Percentiles rank a stretch among this genome's conserved stretches.
Evolutionary conservation across 495 filamentous ascomycete species (phyloP).

Genomic region (Podospora appendiculata): DNA sequence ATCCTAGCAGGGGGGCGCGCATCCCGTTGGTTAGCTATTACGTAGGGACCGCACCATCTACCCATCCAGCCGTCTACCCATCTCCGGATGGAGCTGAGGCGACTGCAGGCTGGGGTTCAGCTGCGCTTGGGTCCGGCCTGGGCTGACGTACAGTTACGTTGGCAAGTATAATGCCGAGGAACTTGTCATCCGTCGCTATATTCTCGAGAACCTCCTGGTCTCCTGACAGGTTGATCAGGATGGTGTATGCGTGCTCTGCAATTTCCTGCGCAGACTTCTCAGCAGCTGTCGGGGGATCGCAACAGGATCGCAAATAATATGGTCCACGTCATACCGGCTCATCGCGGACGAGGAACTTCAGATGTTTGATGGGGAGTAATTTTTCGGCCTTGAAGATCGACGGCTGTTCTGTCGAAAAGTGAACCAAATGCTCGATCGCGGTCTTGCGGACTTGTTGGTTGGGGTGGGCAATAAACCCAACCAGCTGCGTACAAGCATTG

Average conservation of each 20-base stretch:
- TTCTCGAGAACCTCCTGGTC: slow-evolving; percentile 64
- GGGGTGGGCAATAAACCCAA: slow-evolving; percentile 84
- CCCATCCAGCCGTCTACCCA: too few relatives aligned
- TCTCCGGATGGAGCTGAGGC: too few relatives aligned
- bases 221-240: slow-evolving; percentile 82
- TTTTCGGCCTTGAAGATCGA: slow-evolving; percentile 75
- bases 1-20: slow-evolving; percentile 24
- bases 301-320: too few relatives aligned
- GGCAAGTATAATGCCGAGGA: slow-evolving; percentile 62
- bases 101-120: too few relatives aligned
- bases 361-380: slow-evolving; percentile 71
- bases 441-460: slow-evolving; percentile 68
- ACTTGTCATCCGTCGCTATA: slow-evolving; percentile 72
- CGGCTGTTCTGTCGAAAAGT: slow-evolving; percentile 71
- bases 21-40: too few relatives aligned
- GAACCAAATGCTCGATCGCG: slow-evolving; percentile 80
- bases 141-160: slow-evolving; percentile 64
- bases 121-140: too few relatives aligned
- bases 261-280: slow-evolving; percentile 52
- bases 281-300: neutral
- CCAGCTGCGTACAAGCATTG: slow-evolving; percentile 49
- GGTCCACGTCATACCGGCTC: slow-evolving; percentile 50
- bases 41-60: too few relatives aligned
- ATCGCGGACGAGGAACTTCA: slow-evolving; percentile 84
- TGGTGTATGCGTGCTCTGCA: slow-evolving; percentile 84